Evolutionary conservation across 2,329 filamentous ascomycete species (phyloP), one percentile per base, ranked within the genome.

Genomic region (Sporothrix schenckii): DNA sequence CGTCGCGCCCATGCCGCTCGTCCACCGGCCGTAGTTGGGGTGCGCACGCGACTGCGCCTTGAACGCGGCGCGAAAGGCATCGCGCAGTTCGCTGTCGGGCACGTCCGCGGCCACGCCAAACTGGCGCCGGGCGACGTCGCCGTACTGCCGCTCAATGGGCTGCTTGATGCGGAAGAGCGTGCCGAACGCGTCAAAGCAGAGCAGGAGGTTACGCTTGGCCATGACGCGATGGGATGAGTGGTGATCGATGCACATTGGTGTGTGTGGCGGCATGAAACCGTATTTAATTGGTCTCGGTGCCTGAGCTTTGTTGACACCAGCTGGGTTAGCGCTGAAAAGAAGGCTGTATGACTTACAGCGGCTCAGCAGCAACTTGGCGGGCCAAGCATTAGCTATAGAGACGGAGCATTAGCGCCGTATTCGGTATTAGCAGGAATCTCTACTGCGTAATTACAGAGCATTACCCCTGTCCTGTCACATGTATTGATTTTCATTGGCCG

Each of bases 171-270:
- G 79, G 77, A 88, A 89, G 2, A 91, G 79, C 0, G 88, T 91
- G n/a, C 86, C 87, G 74, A 89, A 90, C 4, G 88, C 88, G 76
- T 91, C 88, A 68, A 90, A 86, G 72, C 86, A 87, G 1, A 90
- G 77, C 0, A 90, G 78, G 1, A 90, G 80, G 72, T 87, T 86
- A 13, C 69, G 70, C n/a, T 71, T 72, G 2, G 58, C 24, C 68
- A 70, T 73, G 21, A 14, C 24, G 50, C 3, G 34, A 19, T 2
- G 61, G 11, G 16, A 5, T n/a, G 49, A 7, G 19, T 6, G 19
- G 49, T 16, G 5, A 16, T 21, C 13, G 3, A 4, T 19, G 47
- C 5, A 30, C 27, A 7, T 49, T 49, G 14, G 19, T 50, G 49
- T 50, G 5, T n/a, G 21, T 10, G 19, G n/a, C 16, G 44, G 44